Percentiles rank a stretch among this genome's conserved stretches.
These are phyloP conservation scores for Tricholoma furcatifolium DNA, from an alignment of 768 basidiomycete species.

Conservation along the genomic window DNA sequence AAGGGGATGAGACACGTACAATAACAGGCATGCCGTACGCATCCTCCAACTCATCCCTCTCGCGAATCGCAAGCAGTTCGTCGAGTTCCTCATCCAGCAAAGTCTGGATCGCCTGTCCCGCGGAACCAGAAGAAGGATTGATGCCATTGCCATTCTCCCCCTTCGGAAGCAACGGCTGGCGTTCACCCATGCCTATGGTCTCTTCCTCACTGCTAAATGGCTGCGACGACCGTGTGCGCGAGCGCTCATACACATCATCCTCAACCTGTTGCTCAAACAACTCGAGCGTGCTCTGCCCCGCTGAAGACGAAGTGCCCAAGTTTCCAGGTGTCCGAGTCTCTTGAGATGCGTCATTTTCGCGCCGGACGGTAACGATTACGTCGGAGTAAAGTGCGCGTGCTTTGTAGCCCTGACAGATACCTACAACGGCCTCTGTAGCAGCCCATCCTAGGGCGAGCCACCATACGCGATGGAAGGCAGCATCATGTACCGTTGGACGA, in stretches of 20 bases:
- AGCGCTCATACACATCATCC: conserved; percentile 14
- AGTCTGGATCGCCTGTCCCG: conserved; percentile 20
- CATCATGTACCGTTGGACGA: conserved; percentile 52
- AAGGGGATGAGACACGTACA: conserved; percentile 40
- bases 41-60: conserved; percentile 74
- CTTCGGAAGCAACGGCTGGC: conserved; percentile 32
- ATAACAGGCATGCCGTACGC: conserved; percentile 80
- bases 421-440: conserved; percentile 61
- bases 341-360: background rate
- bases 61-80: conserved; percentile 58
- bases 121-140: too few species aligned
- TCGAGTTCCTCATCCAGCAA: conserved; percentile 70
- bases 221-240: background rate
- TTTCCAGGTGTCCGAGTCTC: background rate
- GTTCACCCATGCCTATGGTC: conserved; percentile 24
- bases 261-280: conserved; percentile 16
- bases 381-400: conserved; percentile 66
- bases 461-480: conserved; percentile 69
- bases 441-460: conserved; percentile 80
- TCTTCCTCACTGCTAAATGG: conserved; percentile 8
- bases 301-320: background rate
- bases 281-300: conserved; percentile 11
- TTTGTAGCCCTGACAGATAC: conserved; percentile 70
- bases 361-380: conserved; percentile 49
- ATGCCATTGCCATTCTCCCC: conserved; percentile 1